Percentiles rank a stretch among this genome's conserved stretches.
Conservation (phyloP, 2,329 filamentous ascomycete species). For the Podosphaera xanthii region DNA sequence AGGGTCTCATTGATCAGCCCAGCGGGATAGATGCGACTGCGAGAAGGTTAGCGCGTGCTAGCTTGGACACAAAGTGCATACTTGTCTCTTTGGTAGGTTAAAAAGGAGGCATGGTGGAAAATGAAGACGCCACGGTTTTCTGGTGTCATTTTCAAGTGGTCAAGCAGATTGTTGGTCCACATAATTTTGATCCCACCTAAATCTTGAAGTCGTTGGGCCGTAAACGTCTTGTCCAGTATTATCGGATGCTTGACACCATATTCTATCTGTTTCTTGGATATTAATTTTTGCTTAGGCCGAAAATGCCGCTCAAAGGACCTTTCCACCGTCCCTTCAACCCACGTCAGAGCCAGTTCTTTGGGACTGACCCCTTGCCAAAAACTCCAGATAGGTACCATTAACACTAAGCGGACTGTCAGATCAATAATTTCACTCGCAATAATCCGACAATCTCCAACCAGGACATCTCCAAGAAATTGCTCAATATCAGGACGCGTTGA, state of each 20-base stretch:
- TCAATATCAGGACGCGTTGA: conserved; percentile 3
- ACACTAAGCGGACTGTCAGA: conserved; percentile 2
- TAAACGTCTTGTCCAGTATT: conserved; percentile 2
- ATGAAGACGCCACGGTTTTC: background rate
- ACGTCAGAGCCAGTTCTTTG: conserved; percentile 3
- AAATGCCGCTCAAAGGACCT: conserved; percentile 3
- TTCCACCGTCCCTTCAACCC: conserved; percentile 3
- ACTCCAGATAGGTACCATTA: conserved; percentile 4
- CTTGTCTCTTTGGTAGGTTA: conserved; percentile 2
- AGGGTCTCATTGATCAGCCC: conserved; percentile 4
- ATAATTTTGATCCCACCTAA: conserved; percentile 1
- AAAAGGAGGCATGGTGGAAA: conserved; percentile 4
- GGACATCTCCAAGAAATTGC: background rate
- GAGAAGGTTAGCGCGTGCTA: background rate
- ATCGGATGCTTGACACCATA: background rate
- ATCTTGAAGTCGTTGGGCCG: conserved; percentile 1
- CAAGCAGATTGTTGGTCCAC: conserved; percentile 4
- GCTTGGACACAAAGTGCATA: background rate
- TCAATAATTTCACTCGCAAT: conserved; percentile 4
- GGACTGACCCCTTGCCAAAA: conserved; percentile 4
- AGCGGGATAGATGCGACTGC: conserved; percentile 2
- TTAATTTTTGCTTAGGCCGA: background rate
- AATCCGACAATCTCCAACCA: background rate
- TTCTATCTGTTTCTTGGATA: background rate
- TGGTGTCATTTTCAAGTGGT: conserved; percentile 2